Evolutionary conservation across 2,329 filamentous ascomycete species (phyloP).

Genomic region (Periglandula ipomoeae): DNA sequence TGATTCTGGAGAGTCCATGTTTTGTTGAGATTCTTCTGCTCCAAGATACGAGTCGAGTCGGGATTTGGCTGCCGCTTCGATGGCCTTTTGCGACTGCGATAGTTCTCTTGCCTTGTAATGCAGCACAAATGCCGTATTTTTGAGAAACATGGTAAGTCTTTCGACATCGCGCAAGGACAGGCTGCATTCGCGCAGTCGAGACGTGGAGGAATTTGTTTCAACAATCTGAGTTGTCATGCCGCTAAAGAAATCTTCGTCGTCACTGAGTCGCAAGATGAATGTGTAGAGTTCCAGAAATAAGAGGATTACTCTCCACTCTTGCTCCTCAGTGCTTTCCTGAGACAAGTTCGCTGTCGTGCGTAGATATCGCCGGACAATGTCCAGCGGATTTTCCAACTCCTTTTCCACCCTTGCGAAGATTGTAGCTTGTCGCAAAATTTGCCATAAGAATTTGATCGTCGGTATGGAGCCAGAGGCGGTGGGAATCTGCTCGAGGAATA

Average conservation of each 20-base stretch:
- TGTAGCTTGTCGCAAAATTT: constrained; percentile 39
- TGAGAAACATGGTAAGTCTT: constrained; percentile 71
- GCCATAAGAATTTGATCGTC: constrained; percentile 66
- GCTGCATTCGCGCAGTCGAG: constrained; percentile 51
- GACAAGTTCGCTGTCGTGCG: constrained; percentile 17
- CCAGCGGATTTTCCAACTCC: constrained; percentile 20
- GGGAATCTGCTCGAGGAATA: constrained; percentile 53
- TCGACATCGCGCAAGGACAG: constrained; percentile 64
- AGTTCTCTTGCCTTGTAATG: constrained; percentile 73
- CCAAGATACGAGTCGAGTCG: constrained; percentile 22
- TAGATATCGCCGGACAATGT: constrained; percentile 23
- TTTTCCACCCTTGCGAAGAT: constrained; percentile 25
- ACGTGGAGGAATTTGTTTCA: constrained; percentile 30
- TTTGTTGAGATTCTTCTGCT: not conserved
- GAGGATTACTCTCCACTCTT: constrained; percentile 80
- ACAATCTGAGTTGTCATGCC: constrained; percentile 34
- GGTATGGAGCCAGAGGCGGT: constrained; percentile 46
- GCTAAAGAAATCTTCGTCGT: constrained; percentile 90
- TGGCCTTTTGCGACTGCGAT: constrained; percentile 18
- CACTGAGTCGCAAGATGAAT: constrained; percentile 84
- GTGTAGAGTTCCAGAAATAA: constrained; percentile 92
- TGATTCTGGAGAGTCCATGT: not conserved
- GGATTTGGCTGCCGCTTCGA: constrained; percentile 14
- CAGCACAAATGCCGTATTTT: constrained; percentile 80
- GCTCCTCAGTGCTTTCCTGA: constrained; percentile 19